A percentile compares a stretch with the other conserved stretches of the same genome.
phyloP scores from a whole-genome alignment of 257 asterid species.

The Petunia secreta region DNA sequence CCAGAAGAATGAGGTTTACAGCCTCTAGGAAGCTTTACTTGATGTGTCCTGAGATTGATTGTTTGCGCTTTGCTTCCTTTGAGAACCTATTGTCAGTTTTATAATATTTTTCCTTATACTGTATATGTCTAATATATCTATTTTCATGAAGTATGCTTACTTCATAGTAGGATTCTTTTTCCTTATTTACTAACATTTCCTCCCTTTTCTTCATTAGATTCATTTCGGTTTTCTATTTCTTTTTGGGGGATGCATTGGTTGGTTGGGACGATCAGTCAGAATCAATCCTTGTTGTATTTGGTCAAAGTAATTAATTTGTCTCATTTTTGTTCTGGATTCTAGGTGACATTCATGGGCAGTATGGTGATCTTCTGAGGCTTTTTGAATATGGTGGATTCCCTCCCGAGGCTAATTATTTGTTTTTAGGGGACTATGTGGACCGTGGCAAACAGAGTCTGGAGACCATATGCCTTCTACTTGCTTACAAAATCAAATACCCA shows the following conservation, averaged over 20 bases:
- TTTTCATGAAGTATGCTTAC: background rate
- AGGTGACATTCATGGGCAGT: constrained; percentile 52
- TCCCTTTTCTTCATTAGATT: background rate
- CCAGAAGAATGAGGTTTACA: background rate
- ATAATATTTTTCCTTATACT: background rate
- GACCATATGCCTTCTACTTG: constrained; percentile 47
- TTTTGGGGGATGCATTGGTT: background rate
- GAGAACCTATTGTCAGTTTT: background rate
- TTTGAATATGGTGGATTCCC: constrained; percentile 49
- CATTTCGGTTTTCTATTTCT: background rate
- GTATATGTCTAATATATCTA: background rate
- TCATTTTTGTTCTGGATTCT: constrained; percentile 25
- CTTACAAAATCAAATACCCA: constrained; percentile 44
- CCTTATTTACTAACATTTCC: background rate
- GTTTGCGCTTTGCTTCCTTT: background rate
- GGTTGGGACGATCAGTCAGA: background rate
- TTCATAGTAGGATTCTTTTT: background rate
- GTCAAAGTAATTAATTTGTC: background rate
- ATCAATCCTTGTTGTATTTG: constrained; percentile 4
- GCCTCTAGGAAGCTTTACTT: background rate
- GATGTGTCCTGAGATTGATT: background rate
- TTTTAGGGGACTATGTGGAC: constrained; percentile 47
- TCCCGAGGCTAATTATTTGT: constrained; percentile 44
- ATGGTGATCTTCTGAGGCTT: constrained; percentile 44
- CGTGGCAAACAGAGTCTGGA: constrained; percentile 48